Evolutionary conservation across 495 filamentous ascomycete genomes (phyloP).

Genomic region (Penicillium salamii): DNA sequence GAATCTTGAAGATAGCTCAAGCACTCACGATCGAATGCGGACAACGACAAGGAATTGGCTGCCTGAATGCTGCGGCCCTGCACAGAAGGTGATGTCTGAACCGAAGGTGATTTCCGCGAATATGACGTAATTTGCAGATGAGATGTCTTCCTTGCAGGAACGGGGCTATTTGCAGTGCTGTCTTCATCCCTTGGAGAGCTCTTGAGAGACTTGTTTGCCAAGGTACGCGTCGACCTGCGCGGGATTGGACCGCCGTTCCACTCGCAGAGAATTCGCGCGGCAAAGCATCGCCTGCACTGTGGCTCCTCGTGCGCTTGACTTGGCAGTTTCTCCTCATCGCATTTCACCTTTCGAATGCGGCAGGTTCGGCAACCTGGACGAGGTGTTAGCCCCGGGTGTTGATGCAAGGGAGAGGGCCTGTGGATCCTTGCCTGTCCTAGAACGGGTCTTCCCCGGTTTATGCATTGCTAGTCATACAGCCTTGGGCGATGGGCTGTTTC

Average conservation of each 20-base stretch:
- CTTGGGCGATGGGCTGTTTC: neutral
- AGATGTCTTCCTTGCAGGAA: neutral
- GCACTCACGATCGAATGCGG: conserved; percentile 28
- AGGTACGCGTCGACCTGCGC: conserved; percentile 9
- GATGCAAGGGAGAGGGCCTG: neutral
- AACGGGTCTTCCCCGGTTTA: conserved; percentile 28
- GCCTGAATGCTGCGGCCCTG: conserved; percentile 16
- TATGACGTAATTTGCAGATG: neutral
- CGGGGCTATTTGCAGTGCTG: neutral
- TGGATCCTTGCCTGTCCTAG: conserved; percentile 33
- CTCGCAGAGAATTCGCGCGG: conserved; percentile 28
- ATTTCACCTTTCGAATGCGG: conserved; percentile 35
- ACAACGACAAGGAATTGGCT: conserved; percentile 28
- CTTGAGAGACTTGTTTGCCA: neutral
- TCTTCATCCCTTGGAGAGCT: conserved; percentile 1
- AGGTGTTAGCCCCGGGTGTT: neutral
- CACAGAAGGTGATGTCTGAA: conserved; percentile 1
- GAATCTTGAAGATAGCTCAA: conserved; percentile 28
- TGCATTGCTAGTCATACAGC: conserved; percentile 13
- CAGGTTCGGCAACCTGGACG: conserved; percentile 33
- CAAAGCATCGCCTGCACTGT: conserved; percentile 28
- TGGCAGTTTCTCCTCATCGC: conserved; percentile 30
- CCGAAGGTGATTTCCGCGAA: neutral
- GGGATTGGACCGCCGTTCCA: conserved; percentile 32
- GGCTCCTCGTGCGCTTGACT: conserved; percentile 25